Evolutionary conservation across 78 protist species (phyloP), one percentile per base, ranked within the genome.

Genomic region (Dictyostelium capitatum): DNA sequence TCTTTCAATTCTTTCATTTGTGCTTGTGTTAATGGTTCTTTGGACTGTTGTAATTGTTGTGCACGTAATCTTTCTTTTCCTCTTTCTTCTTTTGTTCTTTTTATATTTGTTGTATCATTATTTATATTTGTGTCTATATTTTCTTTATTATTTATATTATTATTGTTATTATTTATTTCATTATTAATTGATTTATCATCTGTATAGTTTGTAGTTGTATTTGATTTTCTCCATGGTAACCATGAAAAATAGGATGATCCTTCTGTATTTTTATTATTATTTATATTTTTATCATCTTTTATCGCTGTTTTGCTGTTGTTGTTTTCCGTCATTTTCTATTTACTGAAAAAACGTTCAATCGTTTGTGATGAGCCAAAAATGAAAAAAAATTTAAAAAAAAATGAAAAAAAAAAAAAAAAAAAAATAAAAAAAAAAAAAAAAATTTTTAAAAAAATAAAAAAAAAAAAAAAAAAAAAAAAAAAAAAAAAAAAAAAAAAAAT

Each of bases 201-300:
- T 62, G 43, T 62, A 62, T 62, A 23, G 6, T 62, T 25, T 23
- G n/a, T 25, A 23, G 72, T 0, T 51, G 10, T 51, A 8, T 51
- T 51, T 62, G 65, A 56, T 56, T 28, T 62, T 62, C 72, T 25
- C 72, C 72, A 62, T 62, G 72, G 72, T 3, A 62, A 11, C 72
- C 72, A 62, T 62, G 72, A 62, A 23, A 28, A 62, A 10, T 23
- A 62, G 7, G 65, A 56, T 56, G 65, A 56, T 56, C n/a, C 65
- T 56, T 17, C 43, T 37, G 43, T 37, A 37, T 37, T 1, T 37
- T 37, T 37, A 37, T 37, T 37, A 37, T 37, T 37, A 37, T 37
- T 37, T 37, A 37, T 37, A 37, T 37, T 37, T 37, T 37, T 37
- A 37, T 37, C 43, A 2, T 37, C 43, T 37, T 37, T 37, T 37